Base-by-base conservation (phyloP, 345 rosid genomes). In the Combretum micranthum region DNA sequence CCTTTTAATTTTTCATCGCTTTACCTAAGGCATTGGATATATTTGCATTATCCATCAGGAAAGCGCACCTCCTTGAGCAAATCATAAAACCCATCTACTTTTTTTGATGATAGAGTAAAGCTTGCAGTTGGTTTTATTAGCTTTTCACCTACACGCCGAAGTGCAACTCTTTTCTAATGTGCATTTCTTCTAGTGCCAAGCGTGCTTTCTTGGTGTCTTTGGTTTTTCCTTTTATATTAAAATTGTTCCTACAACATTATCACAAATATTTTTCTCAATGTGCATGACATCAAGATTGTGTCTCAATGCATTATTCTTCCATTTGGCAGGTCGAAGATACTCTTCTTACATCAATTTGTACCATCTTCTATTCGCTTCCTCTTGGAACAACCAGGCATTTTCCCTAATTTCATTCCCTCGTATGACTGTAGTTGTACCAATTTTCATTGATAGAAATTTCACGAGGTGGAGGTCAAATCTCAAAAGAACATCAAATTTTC, bases 201-300 rank as follows among this genome's bases (percentile, higher is more conserved):
- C 47, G 22, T 37, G 47, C 42, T 4, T 39, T 55, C 15, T 23
- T 13, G 2, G n/a, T n/a, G 13, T 25, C 61, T 39, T 64, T 64
- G 2, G 21, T 47, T 47, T 60, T 26, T 13, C 53, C 15, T 45
- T 9, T 12, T 44, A 15, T 4, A 17, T 44, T 42, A 47, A 9
- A 4, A 64, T 4, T 6, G 55, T 64, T 3, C 20, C 26, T 0
- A 64, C 5, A 5, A 55, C 5, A 46, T 18, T 46, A 21, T 55
- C 58, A 26, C 0, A 11, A 10, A 55, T 25, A 17, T 55, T 55
- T 9, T 55, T 55, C 46, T 37, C 20, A 15, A 64, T 50, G 23
- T 45, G 60, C 61, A 53, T 23, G 12, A 49, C 20, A 18, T 49
- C 52, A 2, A 49, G 20, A 49, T 49, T 49, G 18, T 49, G 52